These are phyloP conservation scores for Rubia tinctorum DNA, from an alignment of 305 asterid species.

Conservation along the genomic window DNA sequence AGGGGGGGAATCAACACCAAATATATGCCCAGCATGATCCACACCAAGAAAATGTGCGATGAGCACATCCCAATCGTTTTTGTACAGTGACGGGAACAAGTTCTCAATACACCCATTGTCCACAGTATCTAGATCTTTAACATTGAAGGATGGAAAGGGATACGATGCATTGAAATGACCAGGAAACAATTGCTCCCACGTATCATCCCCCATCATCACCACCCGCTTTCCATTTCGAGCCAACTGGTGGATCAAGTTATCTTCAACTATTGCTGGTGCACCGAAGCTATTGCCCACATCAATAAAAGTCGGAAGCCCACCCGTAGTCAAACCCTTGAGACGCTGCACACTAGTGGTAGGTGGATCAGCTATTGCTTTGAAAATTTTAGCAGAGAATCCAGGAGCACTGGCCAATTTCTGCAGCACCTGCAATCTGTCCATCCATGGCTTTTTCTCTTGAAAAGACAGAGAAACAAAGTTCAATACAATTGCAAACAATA, in stretches of 20 bases:
- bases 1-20: constrained; percentile 86
- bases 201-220: constrained; percentile 98
- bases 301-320: constrained; percentile 97
- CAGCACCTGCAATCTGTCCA: constrained; percentile 77
- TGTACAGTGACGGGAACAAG: constrained; percentile 63
- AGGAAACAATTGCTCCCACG: constrained; percentile 93
- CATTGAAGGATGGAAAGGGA: constrained; percentile 95
- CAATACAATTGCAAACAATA: neutral
- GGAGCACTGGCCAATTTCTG: constrained; percentile 65
- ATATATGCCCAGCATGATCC: constrained; percentile 99
- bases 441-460: constrained; percentile 86
- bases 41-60: constrained; percentile 97
- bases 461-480: neutral
- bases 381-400: constrained; percentile 58
- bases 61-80: constrained; percentile 90
- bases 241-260: constrained; percentile 88
- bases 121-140: constrained; percentile 93
- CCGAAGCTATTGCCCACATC: constrained; percentile 97
- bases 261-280: constrained; percentile 95
- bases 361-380: constrained; percentile 96
- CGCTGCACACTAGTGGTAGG: constrained; percentile 98
- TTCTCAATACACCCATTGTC: constrained; percentile 84
- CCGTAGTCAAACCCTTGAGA: constrained; percentile 92
- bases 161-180: constrained; percentile 60
- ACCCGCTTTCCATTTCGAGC: constrained; percentile 86